Evolutionary conservation across 352 stramenopile species (phyloP).

Genomic region (Phytophthora ohioensis): DNA sequence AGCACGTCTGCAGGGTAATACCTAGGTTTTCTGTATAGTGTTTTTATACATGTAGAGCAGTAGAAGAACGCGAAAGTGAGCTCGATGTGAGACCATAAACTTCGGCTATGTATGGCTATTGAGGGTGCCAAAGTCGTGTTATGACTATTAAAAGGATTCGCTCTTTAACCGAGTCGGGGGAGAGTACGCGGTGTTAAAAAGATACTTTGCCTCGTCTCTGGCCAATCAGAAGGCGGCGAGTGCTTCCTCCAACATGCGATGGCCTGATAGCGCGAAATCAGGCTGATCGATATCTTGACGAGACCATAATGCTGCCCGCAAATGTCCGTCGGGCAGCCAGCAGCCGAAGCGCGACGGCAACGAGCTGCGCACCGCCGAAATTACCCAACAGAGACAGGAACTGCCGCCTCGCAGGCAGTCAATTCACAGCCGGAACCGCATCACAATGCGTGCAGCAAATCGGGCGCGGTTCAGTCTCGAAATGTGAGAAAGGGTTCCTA

Average conservation of each 20-base stretch:
- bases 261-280: conserved; percentile 17
- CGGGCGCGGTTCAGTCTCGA: conserved; percentile 9
- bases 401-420: conserved; percentile 32
- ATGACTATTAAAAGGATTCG: no score
- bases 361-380: background rate
- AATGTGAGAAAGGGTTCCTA: conserved; percentile 22
- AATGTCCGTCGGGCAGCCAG: background rate
- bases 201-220: conserved; percentile 37
- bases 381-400: conserved; percentile 35
- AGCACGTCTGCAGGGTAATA: no score
- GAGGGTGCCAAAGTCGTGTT: no score
- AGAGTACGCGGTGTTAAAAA: conserved; percentile 26
- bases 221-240: conserved; percentile 16
- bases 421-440: conserved; percentile 18
- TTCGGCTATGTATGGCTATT: no score
- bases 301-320: background rate
- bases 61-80: no score
- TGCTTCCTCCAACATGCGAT: conserved; percentile 7
- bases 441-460: conserved; percentile 34
- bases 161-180: background rate
- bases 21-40: no score
- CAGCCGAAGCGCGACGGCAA: background rate
- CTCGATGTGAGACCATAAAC: no score
- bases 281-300: conserved; percentile 4
- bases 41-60: no score